Evolutionary conservation across 2,329 filamentous ascomycete genomes (phyloP), one percentile per base, ranked within the genome.

Genomic region (Akanthomyces lecanii): DNA sequence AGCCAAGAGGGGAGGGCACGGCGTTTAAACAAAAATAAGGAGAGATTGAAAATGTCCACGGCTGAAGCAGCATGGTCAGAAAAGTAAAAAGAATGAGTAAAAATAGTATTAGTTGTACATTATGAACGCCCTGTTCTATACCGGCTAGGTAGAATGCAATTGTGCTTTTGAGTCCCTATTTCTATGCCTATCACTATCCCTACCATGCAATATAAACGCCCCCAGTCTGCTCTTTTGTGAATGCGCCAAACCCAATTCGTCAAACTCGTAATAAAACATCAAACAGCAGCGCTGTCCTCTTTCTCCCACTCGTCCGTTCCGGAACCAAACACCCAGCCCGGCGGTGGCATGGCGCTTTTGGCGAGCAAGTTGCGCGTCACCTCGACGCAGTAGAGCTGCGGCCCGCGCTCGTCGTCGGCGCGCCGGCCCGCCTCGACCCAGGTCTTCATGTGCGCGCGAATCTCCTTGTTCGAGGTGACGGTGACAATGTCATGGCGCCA

Each of bases 401-500:
- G 75, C 25, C 74, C 74, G 14, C 55, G 36, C 52, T 77, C 75
- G 5, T 70, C 66, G 3, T 73, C 71, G 2, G 55, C 38, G 5
- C 58, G 67, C 5, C 74, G 66, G 45, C 73, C 65, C 10, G 67
- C 64, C 61, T 76, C 74, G 6, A 77, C 67, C 70, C 73, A 74
- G 8, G 73, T 75, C 28, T 68, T 66, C 6, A 76, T 68, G 61
- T 76, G 73, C 11, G 71, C 72, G n/a, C 70, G 65, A 11, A 76
- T 71, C 67, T 79, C 77, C 66, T 76, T 77, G 60, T 78, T 78
- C 5, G 75, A 77, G 7, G 77, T 78, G 2, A 78, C 52, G 1
- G 76, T 78, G 23, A 70, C 70, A 2, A 73, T 48, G 10, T 70
- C 70, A 14, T 66, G 68, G 18, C 69, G 71, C 77, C 77, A 78